Percentiles rank a stretch among this genome's conserved stretches.
These are phyloP conservation scores for Bocquillonia castaneifolia DNA, from an alignment of 441 rosid genomes.

Conservation along the genomic window DNA sequence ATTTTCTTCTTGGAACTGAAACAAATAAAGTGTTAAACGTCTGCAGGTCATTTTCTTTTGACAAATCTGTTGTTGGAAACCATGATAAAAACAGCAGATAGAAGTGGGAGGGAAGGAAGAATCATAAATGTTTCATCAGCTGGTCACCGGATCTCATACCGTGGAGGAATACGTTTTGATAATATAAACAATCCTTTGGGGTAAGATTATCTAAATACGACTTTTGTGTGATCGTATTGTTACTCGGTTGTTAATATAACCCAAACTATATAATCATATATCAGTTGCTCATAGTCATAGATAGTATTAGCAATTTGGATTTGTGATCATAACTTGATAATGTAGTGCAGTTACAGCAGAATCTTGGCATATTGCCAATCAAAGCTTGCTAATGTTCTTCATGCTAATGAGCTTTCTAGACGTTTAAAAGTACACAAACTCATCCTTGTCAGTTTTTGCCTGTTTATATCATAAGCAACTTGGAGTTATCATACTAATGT, in stretches of 20 bases:
- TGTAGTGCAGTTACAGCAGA: conserved; percentile 37
- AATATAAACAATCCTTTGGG: conserved; percentile 44
- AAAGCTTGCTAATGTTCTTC: conserved; percentile 61
- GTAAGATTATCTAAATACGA: conserved; percentile 24
- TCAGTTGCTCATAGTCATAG: too few relatives aligned
- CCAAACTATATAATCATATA: neutral
- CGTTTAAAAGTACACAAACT: conserved; percentile 37
- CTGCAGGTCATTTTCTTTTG: conserved; percentile 63
- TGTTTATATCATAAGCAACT: neutral
- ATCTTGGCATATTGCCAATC: conserved; percentile 46
- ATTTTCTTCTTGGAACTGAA: too few relatives aligned
- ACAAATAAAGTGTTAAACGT: too few relatives aligned
- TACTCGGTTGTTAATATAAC: too few relatives aligned
- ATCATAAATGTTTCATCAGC: conserved; percentile 54
- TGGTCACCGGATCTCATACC: conserved; percentile 38
- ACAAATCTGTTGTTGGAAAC: conserved; percentile 52
- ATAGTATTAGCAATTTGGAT: too few relatives aligned
- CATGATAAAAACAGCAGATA: conserved; percentile 51
- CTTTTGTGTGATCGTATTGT: neutral
- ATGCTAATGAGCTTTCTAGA: conserved; percentile 56
- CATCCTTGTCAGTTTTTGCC: neutral
- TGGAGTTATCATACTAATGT: neutral
- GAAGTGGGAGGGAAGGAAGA: conserved; percentile 51
- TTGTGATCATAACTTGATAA: neutral
- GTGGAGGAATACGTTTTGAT: conserved; percentile 49